Base-by-base conservation (phyloP, 2,329 filamentous ascomycete genomes). In the Colletotrichum magnum region DNA sequence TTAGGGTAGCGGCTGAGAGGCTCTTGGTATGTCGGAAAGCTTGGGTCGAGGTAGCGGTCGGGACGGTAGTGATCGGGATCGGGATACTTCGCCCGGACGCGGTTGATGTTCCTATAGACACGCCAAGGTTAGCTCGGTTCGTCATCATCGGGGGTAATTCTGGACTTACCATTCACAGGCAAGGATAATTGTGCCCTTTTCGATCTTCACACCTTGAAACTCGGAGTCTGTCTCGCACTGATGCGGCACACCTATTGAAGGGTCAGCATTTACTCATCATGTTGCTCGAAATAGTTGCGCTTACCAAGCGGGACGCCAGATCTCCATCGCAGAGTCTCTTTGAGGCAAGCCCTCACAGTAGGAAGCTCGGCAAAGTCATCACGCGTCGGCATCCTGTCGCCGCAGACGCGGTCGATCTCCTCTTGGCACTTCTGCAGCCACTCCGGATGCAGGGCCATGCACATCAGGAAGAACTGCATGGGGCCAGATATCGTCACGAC, bases 21-120 rank as follows among this genome's bases (percentile, higher is more conserved):
- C 74, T 88, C 89, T 74, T 90, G 87, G 79, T 87, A 92, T 0
- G 89, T 90, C 0, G 90, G 90, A 84, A 86, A 92, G 21, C 80
- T 81, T n/a, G 86, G 78, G 72, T 90, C 86, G 12, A 92, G 83
- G 82, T 88, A 92, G 47, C 90, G 85, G 72, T 90, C 89, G 0
- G 90, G 89, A 32, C 83, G 86, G 79, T 85, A 92, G 72, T 79
- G 84, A 56, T 92, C 88, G n/a, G 88, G 87, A 73, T 91, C 87
- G 1, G 89, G 89, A 74, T 92, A 92, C 64, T 84, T 86, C 43
- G 79, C 79, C 1, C 85, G 83, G 70, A 91, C 88, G 51, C 88
- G 86, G 75, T 88, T 86, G 75, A 90, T 86, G 52, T 83, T 83
- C 83, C 86, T 88, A 60, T 6, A 13, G 6, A 5, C 6, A 2